phyloP scores from a whole-genome alignment of 192 early-diverging fungal genomes.

The Globomyces pollinis-pini region DNA sequence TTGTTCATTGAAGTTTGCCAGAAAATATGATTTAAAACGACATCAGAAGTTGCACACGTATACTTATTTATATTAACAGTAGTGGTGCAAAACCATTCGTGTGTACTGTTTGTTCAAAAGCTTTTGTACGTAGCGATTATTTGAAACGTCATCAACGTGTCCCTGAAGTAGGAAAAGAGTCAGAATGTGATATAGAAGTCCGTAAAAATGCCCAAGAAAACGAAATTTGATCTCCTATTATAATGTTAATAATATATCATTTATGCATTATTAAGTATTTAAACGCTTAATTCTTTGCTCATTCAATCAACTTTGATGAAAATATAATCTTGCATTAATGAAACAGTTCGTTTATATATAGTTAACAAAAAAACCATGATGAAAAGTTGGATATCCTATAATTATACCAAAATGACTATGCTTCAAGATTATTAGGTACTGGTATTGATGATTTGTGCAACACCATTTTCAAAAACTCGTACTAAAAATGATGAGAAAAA shows the following conservation, averaged over 20 bases:
- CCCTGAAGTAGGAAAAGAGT: constrained; percentile 16
- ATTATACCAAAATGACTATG: too few relatives aligned
- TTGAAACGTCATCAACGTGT: constrained; percentile 27
- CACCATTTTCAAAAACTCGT: constrained; percentile 36
- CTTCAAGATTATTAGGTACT: too few relatives aligned
- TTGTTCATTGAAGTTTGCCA: constrained; percentile 73
- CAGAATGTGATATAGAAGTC: constrained; percentile 10
- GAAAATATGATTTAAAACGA: constrained; percentile 87
- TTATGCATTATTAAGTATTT: too few relatives aligned
- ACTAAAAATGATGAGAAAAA: constrained; percentile 13
- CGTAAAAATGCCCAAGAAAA: background rate
- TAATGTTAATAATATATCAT: too few relatives aligned
- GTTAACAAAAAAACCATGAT: too few relatives aligned
- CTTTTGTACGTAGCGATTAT: constrained; percentile 33
- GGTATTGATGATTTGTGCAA: too few relatives aligned
- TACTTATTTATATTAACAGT: background rate
- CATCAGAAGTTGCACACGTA: constrained; percentile 45
- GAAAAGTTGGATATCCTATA: too few relatives aligned
- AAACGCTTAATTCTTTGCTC: too few relatives aligned
- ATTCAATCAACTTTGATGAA: too few relatives aligned
- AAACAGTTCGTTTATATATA: too few relatives aligned
- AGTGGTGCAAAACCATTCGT: constrained; percentile 27
- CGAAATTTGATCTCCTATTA: too few relatives aligned
- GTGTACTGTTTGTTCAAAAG: constrained; percentile 29
- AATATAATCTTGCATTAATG: too few relatives aligned